These are phyloP conservation scores for Prosopis cineraria DNA, from an alignment of 306 rosid genomes.

Conservation along the genomic window DNA sequence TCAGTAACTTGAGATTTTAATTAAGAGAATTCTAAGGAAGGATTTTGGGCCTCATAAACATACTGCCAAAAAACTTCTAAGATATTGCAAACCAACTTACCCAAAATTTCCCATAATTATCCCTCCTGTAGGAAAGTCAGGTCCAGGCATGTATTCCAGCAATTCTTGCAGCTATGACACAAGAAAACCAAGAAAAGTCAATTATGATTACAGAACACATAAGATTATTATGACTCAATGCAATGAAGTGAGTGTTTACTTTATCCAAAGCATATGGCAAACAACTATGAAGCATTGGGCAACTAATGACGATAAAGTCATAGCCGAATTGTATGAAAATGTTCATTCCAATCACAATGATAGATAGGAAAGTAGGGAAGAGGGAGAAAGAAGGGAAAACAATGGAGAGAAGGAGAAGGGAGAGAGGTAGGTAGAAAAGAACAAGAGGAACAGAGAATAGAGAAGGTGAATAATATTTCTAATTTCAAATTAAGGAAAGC, in stretches of 20 bases:
- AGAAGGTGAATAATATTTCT: too few species aligned
- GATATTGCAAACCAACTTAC: constrained; percentile 46
- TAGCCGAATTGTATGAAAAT: not conserved
- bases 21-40: not conserved
- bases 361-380: too few species aligned
- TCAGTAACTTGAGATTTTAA: not conserved
- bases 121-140: constrained; percentile 99
- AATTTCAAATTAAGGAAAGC: too few species aligned
- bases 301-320: not conserved
- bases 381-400: too few species aligned
- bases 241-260: constrained; percentile 5
- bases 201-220: not conserved
- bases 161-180: constrained; percentile 82
- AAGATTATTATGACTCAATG: constrained; percentile 1
- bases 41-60: not conserved
- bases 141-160: constrained; percentile 99
- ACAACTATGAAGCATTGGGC: not conserved
- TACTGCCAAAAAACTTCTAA: constrained; percentile 7
- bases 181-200: constrained; percentile 33
- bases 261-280: not conserved
- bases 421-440: too few species aligned
- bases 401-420: too few species aligned
- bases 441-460: too few species aligned
- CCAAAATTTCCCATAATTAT: constrained; percentile 95
- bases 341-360: not conserved